Percentiles rank a stretch among this genome's conserved stretches.
Conservation (phyloP, 2,329 filamentous ascomycete genomes). For the Alternaria atra region DNA sequence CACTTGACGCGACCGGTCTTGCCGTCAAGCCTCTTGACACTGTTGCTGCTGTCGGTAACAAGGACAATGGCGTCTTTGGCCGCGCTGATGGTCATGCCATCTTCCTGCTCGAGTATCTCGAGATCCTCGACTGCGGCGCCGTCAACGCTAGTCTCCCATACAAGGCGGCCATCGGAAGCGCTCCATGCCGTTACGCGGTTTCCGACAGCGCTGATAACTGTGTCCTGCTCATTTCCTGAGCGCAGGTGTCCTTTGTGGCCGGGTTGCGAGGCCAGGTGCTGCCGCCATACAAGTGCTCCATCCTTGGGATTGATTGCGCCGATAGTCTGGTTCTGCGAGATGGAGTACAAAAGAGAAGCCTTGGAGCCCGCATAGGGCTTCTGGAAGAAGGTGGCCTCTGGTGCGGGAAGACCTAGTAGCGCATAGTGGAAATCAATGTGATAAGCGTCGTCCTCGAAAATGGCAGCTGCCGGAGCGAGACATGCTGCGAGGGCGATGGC, state of each 20-base stretch:
- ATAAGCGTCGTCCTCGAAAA: conserved; percentile 91
- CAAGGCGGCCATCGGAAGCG: conserved; percentile 78
- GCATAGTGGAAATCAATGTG: conserved; percentile 92
- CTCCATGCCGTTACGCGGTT: conserved; percentile 81
- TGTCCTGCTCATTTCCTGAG: conserved; percentile 80
- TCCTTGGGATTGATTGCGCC: conserved; percentile 90
- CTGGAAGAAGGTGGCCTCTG: conserved; percentile 93
- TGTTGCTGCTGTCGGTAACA: conserved; percentile 64
- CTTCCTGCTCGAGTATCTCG: conserved; percentile 78
- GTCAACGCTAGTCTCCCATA: conserved; percentile 74
- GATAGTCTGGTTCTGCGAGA: conserved; percentile 83
- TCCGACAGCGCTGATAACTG: conserved; percentile 77
- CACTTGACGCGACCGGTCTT: conserved; percentile 77
- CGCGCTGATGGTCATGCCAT: conserved; percentile 57
- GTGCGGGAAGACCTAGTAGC: conserved; percentile 82
- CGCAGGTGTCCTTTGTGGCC: conserved; percentile 62
- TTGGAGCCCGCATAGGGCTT: conserved; percentile 81
- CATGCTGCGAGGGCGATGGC: conserved; percentile 48
- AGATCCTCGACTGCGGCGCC: conserved; percentile 70
- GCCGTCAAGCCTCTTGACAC: conserved; percentile 77
- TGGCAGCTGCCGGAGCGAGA: conserved; percentile 67
- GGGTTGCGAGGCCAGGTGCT: conserved; percentile 66
- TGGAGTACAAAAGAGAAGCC: conserved; percentile 88
- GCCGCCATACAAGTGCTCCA: conserved; percentile 86
- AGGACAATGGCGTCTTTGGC: conserved; percentile 77